These are phyloP conservation scores for Magnusiomyces sp. DNA, from an alignment of 1,139 yeast genomes.

Conservation along the genomic window DNA sequence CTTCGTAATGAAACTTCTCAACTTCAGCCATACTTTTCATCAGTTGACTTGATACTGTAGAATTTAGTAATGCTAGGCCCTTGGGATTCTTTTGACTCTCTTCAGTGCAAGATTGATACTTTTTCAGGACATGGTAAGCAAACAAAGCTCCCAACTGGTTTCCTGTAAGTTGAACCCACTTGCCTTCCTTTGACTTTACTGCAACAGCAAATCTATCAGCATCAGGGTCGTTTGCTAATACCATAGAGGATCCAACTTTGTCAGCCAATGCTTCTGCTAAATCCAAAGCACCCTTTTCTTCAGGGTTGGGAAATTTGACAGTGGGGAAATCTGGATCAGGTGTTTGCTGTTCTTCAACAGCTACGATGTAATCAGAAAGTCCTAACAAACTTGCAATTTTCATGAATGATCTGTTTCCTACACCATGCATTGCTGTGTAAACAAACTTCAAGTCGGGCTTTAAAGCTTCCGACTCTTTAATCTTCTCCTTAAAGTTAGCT, in stretches of 20 bases:
- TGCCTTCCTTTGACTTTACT: slow-evolving; percentile 35
- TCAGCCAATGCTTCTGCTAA: slow-evolving; percentile 54
- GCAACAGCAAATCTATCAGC: slow-evolving; percentile 87
- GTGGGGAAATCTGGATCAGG: slow-evolving; percentile 88
- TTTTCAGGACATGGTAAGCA: slow-evolving; percentile 53
- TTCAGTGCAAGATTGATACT: slow-evolving; percentile 20
- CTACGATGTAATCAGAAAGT: slow-evolving; percentile 32
- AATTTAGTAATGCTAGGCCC: slow-evolving; percentile 60
- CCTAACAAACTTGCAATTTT: slow-evolving; percentile 26
- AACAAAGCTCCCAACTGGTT: slow-evolving; percentile 84
- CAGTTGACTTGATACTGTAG: slow-evolving; percentile 88
- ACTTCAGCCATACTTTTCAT: slow-evolving; percentile 58
- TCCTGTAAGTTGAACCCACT: slow-evolving; percentile 80
- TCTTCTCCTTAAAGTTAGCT: slow-evolving; percentile 1
- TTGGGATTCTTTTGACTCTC: slow-evolving; percentile 21
- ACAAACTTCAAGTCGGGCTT: slow-evolving; percentile 42
- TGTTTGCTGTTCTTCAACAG: slow-evolving; percentile 50
- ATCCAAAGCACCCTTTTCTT: slow-evolving; percentile 84
- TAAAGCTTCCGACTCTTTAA: slow-evolving; percentile 4
- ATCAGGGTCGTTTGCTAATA: slow-evolving; percentile 90
- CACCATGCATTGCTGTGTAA: slow-evolving; percentile 95
- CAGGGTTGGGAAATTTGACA: slow-evolving; percentile 89
- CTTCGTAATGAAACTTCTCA: slow-evolving; percentile 57
- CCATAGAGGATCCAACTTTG: slow-evolving; percentile 40
- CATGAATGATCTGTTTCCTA: slow-evolving; percentile 45